Evolutionary conservation across 306 rosid species (phyloP), one percentile per base, ranked within the genome.

Genomic region (Prunus salicina): DNA sequence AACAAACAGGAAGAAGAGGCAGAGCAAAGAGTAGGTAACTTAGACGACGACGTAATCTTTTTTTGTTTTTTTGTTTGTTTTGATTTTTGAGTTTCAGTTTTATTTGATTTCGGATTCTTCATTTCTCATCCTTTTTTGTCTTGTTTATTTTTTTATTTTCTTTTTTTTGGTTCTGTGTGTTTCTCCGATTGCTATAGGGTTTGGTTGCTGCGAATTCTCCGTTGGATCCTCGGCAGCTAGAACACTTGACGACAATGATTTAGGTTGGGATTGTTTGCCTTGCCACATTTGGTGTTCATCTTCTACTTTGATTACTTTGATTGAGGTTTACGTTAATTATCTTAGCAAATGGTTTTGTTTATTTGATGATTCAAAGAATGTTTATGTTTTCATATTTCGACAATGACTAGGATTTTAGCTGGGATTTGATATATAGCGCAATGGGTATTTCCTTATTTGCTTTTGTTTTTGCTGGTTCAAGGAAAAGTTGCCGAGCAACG

Each of bases 151-250:
- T 1, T 32, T 75, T 47, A 18, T n/a, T 28, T 7, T 25, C 25
- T 25, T 22, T 6, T 73, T 13, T 2, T 69, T 24, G 58, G 14
- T 14, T 47, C 9, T 68, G 20, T 46, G 11, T n/a, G n/a, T n/a
- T 24, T 25, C 50, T 14, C 9, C 20, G 46, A 6, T 62, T 46
- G 43, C 4, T 46, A 20, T 14, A 64, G 78, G 70, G 53, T 63
- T 64, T 64, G 69, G 69, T 18, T 61, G 69, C 69, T 60, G 77
- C 69, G 65, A 73, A 73, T 73, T 73, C 58, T 0, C 10, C 15
- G 19, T 16, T 24, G 76, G 69, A 11, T 45, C 60, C 52, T 60
- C 8, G 58, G 69, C 77, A 61, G 47, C 69, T 58, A 57, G 22
- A 60, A 22, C 69, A 3, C 11, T 1, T 43, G 53, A 20, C 8